Percentiles rank a stretch among this genome's conserved stretches.
Conservation (phyloP, 2,329 filamentous ascomycete species). For the Cytospora piceae region DNA sequence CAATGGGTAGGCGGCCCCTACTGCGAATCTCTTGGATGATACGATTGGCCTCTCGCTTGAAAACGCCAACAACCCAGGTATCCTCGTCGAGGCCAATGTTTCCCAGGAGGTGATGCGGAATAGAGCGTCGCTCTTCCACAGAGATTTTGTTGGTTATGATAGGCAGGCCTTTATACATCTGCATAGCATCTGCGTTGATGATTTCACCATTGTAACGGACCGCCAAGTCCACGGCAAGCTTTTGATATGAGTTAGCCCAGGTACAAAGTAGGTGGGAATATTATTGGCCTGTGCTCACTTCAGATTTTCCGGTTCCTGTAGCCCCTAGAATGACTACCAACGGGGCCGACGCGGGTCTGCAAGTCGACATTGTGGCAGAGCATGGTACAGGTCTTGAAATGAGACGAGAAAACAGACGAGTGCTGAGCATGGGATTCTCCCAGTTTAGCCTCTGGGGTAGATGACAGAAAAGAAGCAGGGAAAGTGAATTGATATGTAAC, state of each 20-base stretch:
- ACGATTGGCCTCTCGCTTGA: conserved; percentile 69
- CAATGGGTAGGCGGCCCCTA: conserved; percentile 80
- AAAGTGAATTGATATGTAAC: neutral
- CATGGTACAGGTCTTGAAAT: conserved; percentile 26
- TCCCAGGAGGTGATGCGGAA: conserved; percentile 88
- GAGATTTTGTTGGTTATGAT: conserved; percentile 96
- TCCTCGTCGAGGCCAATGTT: conserved; percentile 75
- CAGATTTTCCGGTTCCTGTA: conserved; percentile 91
- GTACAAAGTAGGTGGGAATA: conserved; percentile 6
- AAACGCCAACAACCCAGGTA: conserved; percentile 82
- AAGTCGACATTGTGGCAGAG: conserved; percentile 42
- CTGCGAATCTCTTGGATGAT: conserved; percentile 77
- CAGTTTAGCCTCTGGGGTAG: neutral
- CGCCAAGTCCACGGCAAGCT: conserved; percentile 91
- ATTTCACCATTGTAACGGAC: conserved; percentile 85
- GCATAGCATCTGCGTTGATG: conserved; percentile 98
- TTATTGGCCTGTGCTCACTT: conserved; percentile 56
- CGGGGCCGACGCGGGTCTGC: conserved; percentile 54
- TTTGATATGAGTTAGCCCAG: neutral
- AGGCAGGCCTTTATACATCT: conserved; percentile 88
- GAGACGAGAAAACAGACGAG: conserved; percentile 8
- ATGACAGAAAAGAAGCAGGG: neutral
- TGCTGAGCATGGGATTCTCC: conserved; percentile 17
- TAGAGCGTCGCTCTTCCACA: conserved; percentile 70
- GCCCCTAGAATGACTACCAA: conserved; percentile 84